A percentile compares a stretch with the other conserved stretches of the same genome.
Evolutionary conservation across 2,329 filamentous ascomycete species (phyloP).

Genomic region (Pseudodiploospora longispora): DNA sequence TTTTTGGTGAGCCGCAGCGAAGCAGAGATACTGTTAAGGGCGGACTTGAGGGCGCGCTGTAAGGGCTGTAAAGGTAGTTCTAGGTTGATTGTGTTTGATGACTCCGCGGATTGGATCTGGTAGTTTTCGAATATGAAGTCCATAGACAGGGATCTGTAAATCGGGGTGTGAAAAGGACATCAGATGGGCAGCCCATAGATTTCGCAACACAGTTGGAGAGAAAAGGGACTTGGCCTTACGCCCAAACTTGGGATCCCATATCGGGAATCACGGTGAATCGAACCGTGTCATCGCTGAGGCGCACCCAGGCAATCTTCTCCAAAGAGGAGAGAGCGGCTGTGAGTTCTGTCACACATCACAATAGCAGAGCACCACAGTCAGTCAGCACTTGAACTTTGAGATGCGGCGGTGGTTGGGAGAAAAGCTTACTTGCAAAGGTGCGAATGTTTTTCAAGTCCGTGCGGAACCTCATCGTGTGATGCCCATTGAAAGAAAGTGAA

Average conservation of each 20-base stretch:
- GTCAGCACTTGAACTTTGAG: not conserved
- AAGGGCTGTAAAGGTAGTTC: conserved; percentile 85
- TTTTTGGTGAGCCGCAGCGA: conserved; percentile 89
- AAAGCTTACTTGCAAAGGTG: conserved; percentile 52
- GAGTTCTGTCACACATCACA: conserved; percentile 39
- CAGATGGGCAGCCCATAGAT: not conserved
- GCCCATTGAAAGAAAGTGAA: not conserved
- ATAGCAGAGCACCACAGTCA: not conserved
- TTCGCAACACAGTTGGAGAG: not conserved
- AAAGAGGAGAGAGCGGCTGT: conserved; percentile 56
- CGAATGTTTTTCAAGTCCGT: conserved; percentile 59
- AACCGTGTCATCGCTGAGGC: conserved; percentile 76
- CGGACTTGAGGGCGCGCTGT: conserved; percentile 85
- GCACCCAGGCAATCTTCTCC: conserved; percentile 84
- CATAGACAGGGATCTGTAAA: conserved; percentile 48
- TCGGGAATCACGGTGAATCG: conserved; percentile 96
- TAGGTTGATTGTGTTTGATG: conserved; percentile 86
- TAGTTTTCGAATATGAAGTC: conserved; percentile 85
- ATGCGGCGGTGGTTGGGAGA: not conserved
- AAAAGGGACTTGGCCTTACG: conserved; percentile 45
- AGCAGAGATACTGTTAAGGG: conserved; percentile 70
- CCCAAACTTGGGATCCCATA: conserved; percentile 93
- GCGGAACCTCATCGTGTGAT: conserved; percentile 52
- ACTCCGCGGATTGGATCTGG: conserved; percentile 75
- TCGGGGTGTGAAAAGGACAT: not conserved